These are phyloP conservation scores for Thelephora terrestris DNA, from an alignment of 1,284 basidiomycete genomes.

Conservation along the genomic window DNA sequence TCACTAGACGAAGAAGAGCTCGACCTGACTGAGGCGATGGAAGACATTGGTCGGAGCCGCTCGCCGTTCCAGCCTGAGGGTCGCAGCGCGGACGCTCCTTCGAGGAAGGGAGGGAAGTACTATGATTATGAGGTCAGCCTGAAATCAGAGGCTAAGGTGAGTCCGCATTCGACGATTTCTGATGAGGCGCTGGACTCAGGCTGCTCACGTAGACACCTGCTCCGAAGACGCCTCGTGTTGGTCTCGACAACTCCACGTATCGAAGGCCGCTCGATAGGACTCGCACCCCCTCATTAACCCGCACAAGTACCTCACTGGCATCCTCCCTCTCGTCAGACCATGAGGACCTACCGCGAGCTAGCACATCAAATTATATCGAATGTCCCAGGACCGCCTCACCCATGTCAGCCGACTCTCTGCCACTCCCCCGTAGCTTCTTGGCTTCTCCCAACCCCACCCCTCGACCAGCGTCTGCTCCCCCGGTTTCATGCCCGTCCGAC, in stretches of 20 bases:
- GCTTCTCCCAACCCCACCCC: slow-evolving; percentile 6
- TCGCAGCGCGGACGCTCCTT: slow-evolving; percentile 23
- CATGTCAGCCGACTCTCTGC: slow-evolving; percentile 10
- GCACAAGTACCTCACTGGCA: slow-evolving; percentile 47
- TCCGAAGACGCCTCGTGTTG: slow-evolving; percentile 25
- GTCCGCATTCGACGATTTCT: slow-evolving; percentile 9
- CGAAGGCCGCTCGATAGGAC: slow-evolving; percentile 42
- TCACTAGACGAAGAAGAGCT: slow-evolving; percentile 29
- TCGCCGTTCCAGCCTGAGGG: slow-evolving; percentile 34
- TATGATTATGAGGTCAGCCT: slow-evolving; percentile 56
- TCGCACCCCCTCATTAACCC: slow-evolving; percentile 65
- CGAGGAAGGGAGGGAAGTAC: slow-evolving; percentile 32
- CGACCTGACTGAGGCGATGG: slow-evolving; percentile 49
- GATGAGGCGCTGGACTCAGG: not conserved
- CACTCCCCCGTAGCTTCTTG: slow-evolving; percentile 9
- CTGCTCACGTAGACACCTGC: slow-evolving; percentile 44
- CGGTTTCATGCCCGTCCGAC: not conserved
- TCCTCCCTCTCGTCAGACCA: slow-evolving; percentile 48
- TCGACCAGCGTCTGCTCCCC: not conserved
- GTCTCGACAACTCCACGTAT: slow-evolving; percentile 25
- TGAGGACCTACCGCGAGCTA: slow-evolving; percentile 46
- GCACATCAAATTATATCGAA: slow-evolving; percentile 2
- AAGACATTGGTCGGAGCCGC: slow-evolving; percentile 44
- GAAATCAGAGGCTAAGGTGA: slow-evolving; percentile 53
- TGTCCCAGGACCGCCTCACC: slow-evolving; percentile 24